These are phyloP conservation scores for Claviceps sp. DNA, from an alignment of 2,329 filamentous ascomycete genomes.

Conservation along the genomic window DNA sequence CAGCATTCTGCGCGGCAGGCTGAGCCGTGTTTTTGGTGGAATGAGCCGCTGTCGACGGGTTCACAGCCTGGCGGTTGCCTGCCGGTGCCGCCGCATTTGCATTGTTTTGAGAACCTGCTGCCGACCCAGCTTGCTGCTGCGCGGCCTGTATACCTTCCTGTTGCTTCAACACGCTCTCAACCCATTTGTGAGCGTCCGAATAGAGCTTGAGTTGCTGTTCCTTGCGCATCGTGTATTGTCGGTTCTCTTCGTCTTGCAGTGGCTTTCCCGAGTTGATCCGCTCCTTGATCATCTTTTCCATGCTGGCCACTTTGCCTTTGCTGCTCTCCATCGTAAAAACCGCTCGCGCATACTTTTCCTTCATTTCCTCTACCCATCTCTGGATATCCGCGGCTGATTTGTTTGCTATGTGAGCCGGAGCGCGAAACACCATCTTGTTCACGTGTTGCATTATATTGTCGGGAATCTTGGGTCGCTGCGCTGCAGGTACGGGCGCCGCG, in stretches of 20 bases:
- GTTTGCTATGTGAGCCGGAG: constrained; percentile 28
- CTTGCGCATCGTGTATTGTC: constrained; percentile 29
- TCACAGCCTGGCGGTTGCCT: constrained; percentile 12
- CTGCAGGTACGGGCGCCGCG: constrained; percentile 4
- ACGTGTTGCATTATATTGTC: constrained; percentile 33
- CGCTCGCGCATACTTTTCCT: constrained; percentile 32
- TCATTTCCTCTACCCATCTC: constrained; percentile 36
- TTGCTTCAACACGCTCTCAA: constrained; percentile 33
- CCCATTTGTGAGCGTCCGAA: constrained; percentile 32
- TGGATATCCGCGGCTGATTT: constrained; percentile 28
- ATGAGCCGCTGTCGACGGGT: constrained; percentile 11
- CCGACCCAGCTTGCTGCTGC: constrained; percentile 9
- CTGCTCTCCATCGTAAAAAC: constrained; percentile 36
- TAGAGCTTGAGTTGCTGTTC: constrained; percentile 31
- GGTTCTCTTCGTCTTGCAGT: constrained; percentile 33
- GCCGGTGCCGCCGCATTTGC: constrained; percentile 12
- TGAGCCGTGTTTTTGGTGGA: constrained; percentile 15
- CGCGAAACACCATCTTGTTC: constrained; percentile 32
- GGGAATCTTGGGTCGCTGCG: constrained; percentile 22
- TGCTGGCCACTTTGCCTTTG: constrained; percentile 24
- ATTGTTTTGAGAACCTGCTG: constrained; percentile 9
- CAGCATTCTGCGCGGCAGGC: constrained; percentile 17
- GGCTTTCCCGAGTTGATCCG: constrained; percentile 28
- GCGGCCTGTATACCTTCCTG: constrained; percentile 22
- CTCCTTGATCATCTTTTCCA: constrained; percentile 30